Base-by-base conservation (phyloP, 768 basidiomycete genomes). In the Suillus spraguei region DNA sequence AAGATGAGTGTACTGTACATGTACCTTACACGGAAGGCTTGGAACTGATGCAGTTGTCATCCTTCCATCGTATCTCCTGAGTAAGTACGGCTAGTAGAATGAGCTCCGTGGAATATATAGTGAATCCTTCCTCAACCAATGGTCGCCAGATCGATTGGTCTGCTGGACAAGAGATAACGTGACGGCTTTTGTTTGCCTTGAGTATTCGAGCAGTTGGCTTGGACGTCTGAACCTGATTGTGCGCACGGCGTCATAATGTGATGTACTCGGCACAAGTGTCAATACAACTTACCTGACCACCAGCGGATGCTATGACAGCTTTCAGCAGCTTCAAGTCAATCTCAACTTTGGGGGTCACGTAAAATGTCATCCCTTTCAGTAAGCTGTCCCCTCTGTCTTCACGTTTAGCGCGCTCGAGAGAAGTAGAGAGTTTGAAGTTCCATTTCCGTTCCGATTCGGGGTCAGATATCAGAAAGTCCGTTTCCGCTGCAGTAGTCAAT, bases 31-130 rank as follows among this genome's bases (percentile, higher is more conserved):
- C 38, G 24, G 55, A 56, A 56, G 56, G 56, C 38, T 58, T 58
- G 17, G 38, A 39, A 58, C 17, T 62, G 14, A 76, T 36, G 52
- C 66, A 76, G 24, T 64, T 69, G 14, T 58, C 70, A 50, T 82
- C 80, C 32, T 91, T 81, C 85, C 86, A 90, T 28, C 86, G 85
- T 24, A 91, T 78, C 67, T 87, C 75, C 71, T 94, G 93, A 64
- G 79, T 85, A 71, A 93, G 72, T 1, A 86, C 85, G 0, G 81
- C 85, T 39, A 79, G 85, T 63, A 94, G 73, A 16, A 95, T 72
- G 33, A 94, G 76, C 70, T 94, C 91, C 35, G 83, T 81, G 0
- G 82, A 83, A 73, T 91, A 94, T n/a, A 94, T 81, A 22, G 79
- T 79, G 66, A 82, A 77, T 0, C 84, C 79, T 16, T 77, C 77